Evolutionary conservation across 2,329 filamentous ascomycete species (phyloP), one percentile per base, ranked within the genome.

Genomic region (Paecilomyces sp.): DNA sequence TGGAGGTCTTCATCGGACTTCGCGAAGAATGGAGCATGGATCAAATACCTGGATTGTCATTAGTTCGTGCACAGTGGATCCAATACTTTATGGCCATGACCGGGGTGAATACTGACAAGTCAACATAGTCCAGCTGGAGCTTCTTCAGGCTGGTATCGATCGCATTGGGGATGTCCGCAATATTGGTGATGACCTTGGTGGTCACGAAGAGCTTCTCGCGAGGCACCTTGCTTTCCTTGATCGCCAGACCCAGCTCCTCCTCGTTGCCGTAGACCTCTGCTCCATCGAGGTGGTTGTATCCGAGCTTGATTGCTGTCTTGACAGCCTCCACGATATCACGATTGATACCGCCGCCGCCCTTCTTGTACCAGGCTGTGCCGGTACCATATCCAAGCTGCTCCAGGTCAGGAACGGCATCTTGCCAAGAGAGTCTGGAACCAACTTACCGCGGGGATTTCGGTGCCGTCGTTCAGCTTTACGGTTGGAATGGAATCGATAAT

Each of bases 311-410:
- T 3, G 85, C 84, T 5, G 71, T 77, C 69, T 86, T 86, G 53
- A 82, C 77, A 0, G 76, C 74, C 57, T 86, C 83, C 13, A 87
- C 77, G 56, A 81, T 76, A 7, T 75, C 75, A 53, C 81, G 79
- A 65, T 88, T 83, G 57, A 84, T 75, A 11, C 67, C 75, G 54
- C 75, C 77, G 8, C 78, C 77, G 1, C 76, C 74, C 1, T 64
- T 72, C 71, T 88, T 88, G 70, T 78, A 87, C 85, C 84, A 88
- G 1, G 84, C 83, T 0, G 86, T 88, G 31, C 86, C 86, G 0
- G 82, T 83, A 28, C 85, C 85, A 71, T 84, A 88, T 24, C 78
- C 85, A 18, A 88, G 71, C 83, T 85, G 25, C 15, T 18, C 11
- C 18, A 36, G 31, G 15, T 55, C 24, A 55, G 56, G 55, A 41